Conservation (phyloP, 495 filamentous ascomycete species). For the Lasiosphaeria hispida region DNA sequence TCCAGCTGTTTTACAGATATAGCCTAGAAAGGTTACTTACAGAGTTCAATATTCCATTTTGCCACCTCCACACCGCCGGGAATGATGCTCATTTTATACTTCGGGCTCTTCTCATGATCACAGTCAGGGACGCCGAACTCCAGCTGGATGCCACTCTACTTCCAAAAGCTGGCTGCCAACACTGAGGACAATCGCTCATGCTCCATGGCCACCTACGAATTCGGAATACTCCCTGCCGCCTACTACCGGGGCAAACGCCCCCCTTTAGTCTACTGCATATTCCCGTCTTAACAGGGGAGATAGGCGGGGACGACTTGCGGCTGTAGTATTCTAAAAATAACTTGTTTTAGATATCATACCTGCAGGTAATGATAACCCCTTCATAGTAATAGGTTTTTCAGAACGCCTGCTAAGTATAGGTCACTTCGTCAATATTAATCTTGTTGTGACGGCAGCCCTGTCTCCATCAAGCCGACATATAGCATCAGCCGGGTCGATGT, state of each 20-base stretch:
- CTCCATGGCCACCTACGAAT: neutral
- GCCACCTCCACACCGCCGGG: conserved; percentile 17
- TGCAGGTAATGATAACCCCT: too few relatives aligned
- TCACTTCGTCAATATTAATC: too few relatives aligned
- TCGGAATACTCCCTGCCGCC: too few relatives aligned
- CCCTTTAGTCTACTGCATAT: neutral
- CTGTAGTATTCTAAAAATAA: too few relatives aligned
- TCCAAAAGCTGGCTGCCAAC: neutral
- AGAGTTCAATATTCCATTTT: conserved; percentile 16
- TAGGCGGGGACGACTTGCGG: neutral
- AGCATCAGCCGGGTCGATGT: conserved; percentile 23
- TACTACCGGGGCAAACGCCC: neutral
- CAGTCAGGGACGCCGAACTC: conserved; percentile 14
- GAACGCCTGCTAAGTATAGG: too few relatives aligned
- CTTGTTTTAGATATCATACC: too few relatives aligned
- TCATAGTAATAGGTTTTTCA: too few relatives aligned
- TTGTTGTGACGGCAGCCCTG: too few relatives aligned
- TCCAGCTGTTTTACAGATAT: conserved; percentile 14
- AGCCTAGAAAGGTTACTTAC: conserved; percentile 21
- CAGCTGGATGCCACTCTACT: neutral
- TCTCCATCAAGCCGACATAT: conserved; percentile 25
- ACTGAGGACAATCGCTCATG: conserved; percentile 4
- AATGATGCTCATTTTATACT: conserved; percentile 23
- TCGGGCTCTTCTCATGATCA: conserved; percentile 23
- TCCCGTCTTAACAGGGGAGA: neutral